Evolutionary conservation across 2,329 filamentous ascomycete genomes (phyloP).

Genomic region (Alternaria ventricosa): DNA sequence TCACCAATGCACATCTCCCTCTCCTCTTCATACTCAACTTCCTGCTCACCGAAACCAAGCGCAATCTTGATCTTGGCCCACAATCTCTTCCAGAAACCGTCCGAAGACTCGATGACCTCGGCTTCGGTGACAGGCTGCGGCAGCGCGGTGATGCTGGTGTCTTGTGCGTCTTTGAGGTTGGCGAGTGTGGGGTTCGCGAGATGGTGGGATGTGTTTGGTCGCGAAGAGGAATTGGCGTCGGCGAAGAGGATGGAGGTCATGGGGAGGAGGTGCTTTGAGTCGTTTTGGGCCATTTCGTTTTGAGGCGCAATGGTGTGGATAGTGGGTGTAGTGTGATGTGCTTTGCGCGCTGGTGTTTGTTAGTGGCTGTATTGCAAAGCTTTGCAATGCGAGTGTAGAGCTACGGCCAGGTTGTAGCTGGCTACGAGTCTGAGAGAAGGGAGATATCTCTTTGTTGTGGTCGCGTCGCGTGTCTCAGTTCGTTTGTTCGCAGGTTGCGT

Average conservation of each 20-base stretch:
- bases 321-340: neutral
- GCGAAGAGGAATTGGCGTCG: neutral
- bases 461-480: neutral
- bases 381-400: neutral
- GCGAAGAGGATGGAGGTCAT: slow-evolving; percentile 15
- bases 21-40: neutral
- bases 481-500: neutral
- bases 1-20: neutral
- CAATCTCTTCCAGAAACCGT: neutral
- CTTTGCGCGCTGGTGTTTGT: neutral
- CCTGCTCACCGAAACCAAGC: neutral
- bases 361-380: neutral
- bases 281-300: neutral
- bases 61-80: neutral
- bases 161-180: slow-evolving; percentile 13
- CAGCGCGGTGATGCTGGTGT: slow-evolving; percentile 18
- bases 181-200: slow-evolving; percentile 4
- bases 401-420: neutral
- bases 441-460: neutral
- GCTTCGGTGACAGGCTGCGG: neutral
- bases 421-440: neutral
- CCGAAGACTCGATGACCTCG: neutral
- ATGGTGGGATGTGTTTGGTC: neutral
- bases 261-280: slow-evolving; percentile 18
- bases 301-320: neutral